Percentiles rank a stretch among this genome's conserved stretches.
These are phyloP conservation scores for Myriosclerotinia scirpicola DNA, from an alignment of 2,329 filamentous ascomycete species.

Conservation along the genomic window DNA sequence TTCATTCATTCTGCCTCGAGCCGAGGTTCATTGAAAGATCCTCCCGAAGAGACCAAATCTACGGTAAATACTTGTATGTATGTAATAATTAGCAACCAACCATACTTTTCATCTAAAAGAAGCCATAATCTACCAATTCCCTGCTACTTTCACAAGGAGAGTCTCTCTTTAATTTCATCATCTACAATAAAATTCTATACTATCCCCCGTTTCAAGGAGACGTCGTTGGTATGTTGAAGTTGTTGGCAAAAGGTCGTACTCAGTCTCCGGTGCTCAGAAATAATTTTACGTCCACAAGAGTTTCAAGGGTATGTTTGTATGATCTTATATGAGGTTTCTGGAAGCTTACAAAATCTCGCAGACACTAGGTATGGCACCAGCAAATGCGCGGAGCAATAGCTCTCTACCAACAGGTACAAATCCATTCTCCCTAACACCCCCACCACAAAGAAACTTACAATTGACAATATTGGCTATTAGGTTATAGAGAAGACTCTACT, in stretches of 20 bases:
- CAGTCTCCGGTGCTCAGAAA: conserved; percentile 39
- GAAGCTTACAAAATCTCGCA: conserved; percentile 31
- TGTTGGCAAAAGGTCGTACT: conserved; percentile 38
- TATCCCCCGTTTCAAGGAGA: conserved; percentile 25
- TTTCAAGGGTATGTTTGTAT: conserved; percentile 34
- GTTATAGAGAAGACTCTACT: conserved; percentile 75
- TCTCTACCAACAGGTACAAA: conserved; percentile 53
- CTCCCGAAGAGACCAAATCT: conserved; percentile 14
- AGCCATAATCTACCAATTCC: conserved; percentile 15
- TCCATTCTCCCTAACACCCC: conserved; percentile 25
- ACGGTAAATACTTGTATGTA: background rate
- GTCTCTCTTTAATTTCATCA: conserved; percentile 25
- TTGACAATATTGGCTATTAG: conserved; percentile 45
- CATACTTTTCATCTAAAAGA: conserved; percentile 11
- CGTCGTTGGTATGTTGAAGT: conserved; percentile 40
- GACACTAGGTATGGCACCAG: conserved; percentile 50
- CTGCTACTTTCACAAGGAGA: conserved; percentile 16
- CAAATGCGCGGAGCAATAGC: conserved; percentile 56
- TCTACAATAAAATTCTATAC: conserved; percentile 20
- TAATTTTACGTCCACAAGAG: conserved; percentile 34
- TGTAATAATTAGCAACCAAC: conserved; percentile 1
- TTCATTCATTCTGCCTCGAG: background rate
- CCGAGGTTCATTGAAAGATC: conserved; percentile 14
- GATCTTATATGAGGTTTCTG: background rate
- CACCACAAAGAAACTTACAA: background rate